A percentile compares a stretch with the other conserved stretches of the same genome.
Evolutionary conservation across 129 eudicot genomes (phyloP).

Genomic region (Arctium minus): DNA sequence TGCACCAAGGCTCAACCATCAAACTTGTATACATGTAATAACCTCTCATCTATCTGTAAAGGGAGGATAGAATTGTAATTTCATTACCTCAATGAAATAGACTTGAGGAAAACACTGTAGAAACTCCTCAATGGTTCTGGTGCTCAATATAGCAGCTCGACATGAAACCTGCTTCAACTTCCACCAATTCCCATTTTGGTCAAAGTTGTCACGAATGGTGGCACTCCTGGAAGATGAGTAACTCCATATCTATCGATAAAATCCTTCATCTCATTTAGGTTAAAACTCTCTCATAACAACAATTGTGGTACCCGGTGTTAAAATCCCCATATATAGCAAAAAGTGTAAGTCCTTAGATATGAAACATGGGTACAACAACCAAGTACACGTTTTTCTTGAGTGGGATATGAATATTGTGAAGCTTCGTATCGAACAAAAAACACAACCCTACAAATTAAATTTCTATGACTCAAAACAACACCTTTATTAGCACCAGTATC

Average conservation of each 20-base stretch:
- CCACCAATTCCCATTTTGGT: slow-evolving; percentile 29
- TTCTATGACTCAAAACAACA: slow-evolving; percentile 67
- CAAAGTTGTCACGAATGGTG: slow-evolving; percentile 54
- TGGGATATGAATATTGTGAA: slow-evolving; percentile 12
- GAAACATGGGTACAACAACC: slow-evolving; percentile 80
- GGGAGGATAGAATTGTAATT: too few species aligned
- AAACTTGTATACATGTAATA: too few species aligned
- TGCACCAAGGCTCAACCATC: too few species aligned
- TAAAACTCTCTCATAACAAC: slow-evolving; percentile 61
- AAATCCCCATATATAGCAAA: slow-evolving; percentile 58
- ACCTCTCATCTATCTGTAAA: too few species aligned
- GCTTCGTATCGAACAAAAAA: too few species aligned
- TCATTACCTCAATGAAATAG: too few species aligned
- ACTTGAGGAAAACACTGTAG: too few species aligned
- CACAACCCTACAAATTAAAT: slow-evolving; percentile 63
- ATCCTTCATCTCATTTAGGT: slow-evolving; percentile 43
- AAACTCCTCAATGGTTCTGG: slow-evolving; percentile 50
- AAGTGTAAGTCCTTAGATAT: slow-evolving; percentile 66
- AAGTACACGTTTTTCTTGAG: slow-evolving; percentile 44
- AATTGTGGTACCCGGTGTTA: slow-evolving; percentile 49
- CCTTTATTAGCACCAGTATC: slow-evolving; percentile 79
- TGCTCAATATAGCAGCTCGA: slow-evolving; percentile 74
- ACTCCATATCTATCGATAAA: slow-evolving; percentile 47
- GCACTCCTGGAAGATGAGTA: slow-evolving; percentile 67
- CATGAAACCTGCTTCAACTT: slow-evolving; percentile 72